Base-by-base conservation (phyloP, 306 rosid genomes). In the Castanea mollissima region DNA sequence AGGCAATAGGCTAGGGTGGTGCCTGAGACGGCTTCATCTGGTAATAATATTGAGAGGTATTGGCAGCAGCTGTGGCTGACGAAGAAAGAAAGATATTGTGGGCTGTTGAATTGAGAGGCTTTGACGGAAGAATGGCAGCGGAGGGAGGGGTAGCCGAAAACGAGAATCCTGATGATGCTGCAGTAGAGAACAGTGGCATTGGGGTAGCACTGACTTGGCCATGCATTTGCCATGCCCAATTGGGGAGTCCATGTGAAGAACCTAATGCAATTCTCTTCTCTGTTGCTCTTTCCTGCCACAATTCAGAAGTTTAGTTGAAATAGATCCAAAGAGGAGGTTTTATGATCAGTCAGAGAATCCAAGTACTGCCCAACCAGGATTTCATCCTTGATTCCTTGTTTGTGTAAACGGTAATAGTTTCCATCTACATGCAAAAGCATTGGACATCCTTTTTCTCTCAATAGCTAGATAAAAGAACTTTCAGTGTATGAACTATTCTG, bases 161-260 rank as follows among this genome's bases (percentile, higher is more conserved):
- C 31, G 99, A 93, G 99, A 96, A 96, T 96, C 99, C 98, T 96
- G 99, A 96, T 96, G 99, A 96, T 96, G 99, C 99, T 93, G 99
- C 99, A 88, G 93, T 70, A 78, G 97, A 87, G 93, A 95, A 90
- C 80, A 84, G 84, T 86, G 96, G 91, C 85, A 90, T 79, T 77
- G 88, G 88, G 86, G 87, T 79, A 55, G 87, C 91, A 82, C 74
- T 77, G 74, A 85, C 89, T 83, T 83, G 96, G 69, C 91, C 85
- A 73, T 87, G 96, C 73, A 85, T 87, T 90, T 87, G 89, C 97
- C 98, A 93, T 32, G 85, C 84, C 94, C 92, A 87, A 75, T 56
- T 83, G 72, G 94, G 87, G 65, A 74, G 77, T 76, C 90, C 98
- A 78, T 91, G 93, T 38, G 91, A 87, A 79, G 88, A 94, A 73